Evolutionary conservation across 306 rosid genomes (phyloP), one percentile per base, ranked within the genome.

Genomic region (Oxytropis ochrocephala): DNA sequence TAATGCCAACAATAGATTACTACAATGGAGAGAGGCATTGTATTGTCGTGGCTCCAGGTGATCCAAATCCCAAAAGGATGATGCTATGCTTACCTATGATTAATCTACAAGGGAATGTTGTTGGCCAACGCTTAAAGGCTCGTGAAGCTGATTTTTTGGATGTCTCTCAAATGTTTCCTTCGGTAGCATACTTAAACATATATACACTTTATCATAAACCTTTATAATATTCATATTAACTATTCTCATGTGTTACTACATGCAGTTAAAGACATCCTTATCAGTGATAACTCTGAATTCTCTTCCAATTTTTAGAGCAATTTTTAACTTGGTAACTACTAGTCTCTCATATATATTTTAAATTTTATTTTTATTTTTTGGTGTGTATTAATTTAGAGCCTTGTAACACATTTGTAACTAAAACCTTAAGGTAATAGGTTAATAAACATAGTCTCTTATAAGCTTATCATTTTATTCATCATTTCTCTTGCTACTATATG

Each of bases 261-360:
- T 3, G 51, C 73, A 79, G 80, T 67, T 60, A 27, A 64, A 5
- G 1, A 21, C 38, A 5, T 60, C 83, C 1, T 48, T 79, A 0
- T 74, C 83, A 0, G 38, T 79, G 35, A 68, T 79, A 16, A 43
- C 64, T 8, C 76, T 76, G 0, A n/a, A 7, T 3, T 24, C 57
- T 38, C 73, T 44, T 74, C 58, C 83, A 35, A 27, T 35, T 24
- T 74, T 62, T 14, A 42, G 43, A 61, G 57, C 12, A 4, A 62
- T 67, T 8, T 73, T 79, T 47, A 52, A 53, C n/a, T 0, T 48
- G 83, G 83, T 79, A 74, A 60, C 11, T 19, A 0, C 30, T 72
- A 12, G 18, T 35, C 38, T 63, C 11, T 7, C 11, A 11, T 1
- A 38, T 56, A 27, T 27, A 21, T 21, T 21, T 1, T 21, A 21